Base-by-base conservation (phyloP, 2,329 filamentous ascomycete species). In the Aspergillus transmontanensis region DNA sequence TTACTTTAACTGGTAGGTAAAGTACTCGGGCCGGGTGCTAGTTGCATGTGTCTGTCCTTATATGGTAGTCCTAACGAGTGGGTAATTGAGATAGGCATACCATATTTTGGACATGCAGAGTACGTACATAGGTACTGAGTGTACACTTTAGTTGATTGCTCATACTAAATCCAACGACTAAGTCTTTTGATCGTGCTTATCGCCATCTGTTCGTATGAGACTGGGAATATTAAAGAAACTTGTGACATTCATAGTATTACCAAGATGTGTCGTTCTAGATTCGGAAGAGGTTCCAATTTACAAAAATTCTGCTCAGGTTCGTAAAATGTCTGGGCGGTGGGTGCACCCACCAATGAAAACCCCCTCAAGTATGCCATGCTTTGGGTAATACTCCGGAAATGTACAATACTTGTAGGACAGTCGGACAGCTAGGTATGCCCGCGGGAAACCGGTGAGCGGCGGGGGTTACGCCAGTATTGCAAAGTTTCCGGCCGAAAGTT, bases 371-470 rank as follows among this genome's bases (percentile, higher is more conserved):
- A 41, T 41, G 39, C 6, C 4, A 50, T 30, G 26, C 26, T 50
- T 50, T 34, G 32, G 46, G 16, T 12, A 26, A 58, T 50, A 41
- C 57, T 51, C 48, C 48, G 28, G 21, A 23, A 21, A 12, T 46
- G 43, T 46, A 21, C 43, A 12, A 23, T 46, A 23, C 21, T 12
- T 45, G 6, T 9, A 23, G 16, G 23, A 23, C 23, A 48, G 10
- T 12, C 5, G 21, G 11, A 46, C 45, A 12, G 21, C 21, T 10
- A 14, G 45, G 23, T 16, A 57, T 54, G 51, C 43, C 61, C 61
- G 57, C 61, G 61, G 61, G 43, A 57, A 63, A 59, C 61, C 48
- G 41, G 48, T 43, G 43, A 54, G 46, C 23, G 48, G 23, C 34
- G 23, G 34, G 48, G 48, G 32, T 34, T 62, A 21, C 39, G 48